Conservation (phyloP, 495 filamentous ascomycete species). For the Aspergillus nanangensis region DNA sequence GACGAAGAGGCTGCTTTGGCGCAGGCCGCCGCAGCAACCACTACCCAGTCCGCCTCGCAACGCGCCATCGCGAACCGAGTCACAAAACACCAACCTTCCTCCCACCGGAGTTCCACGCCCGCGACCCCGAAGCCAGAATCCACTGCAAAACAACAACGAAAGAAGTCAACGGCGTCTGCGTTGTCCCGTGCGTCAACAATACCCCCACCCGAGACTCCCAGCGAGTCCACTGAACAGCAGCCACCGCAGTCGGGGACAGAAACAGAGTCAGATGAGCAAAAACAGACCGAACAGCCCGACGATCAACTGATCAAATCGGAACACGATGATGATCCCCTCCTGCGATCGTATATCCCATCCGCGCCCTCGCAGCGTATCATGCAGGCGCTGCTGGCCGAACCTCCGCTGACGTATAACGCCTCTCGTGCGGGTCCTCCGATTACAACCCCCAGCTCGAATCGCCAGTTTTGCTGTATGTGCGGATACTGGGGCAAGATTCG, state of each 20-base stretch:
- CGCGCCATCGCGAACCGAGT: conserved; percentile 13
- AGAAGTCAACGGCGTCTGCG: conserved; percentile 19
- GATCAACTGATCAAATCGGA: conserved; percentile 32
- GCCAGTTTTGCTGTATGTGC: conserved; percentile 82
- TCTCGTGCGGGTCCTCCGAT: conserved; percentile 58
- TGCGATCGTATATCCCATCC: conserved; percentile 56
- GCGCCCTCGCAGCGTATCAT: conserved; percentile 66
- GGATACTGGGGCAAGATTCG: conserved; percentile 87
- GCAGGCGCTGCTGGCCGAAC: conserved; percentile 60
- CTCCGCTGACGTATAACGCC: conserved; percentile 75
- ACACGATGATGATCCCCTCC: conserved; percentile 57
- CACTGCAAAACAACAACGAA: conserved; percentile 3
- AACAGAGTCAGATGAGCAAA: conserved; percentile 28
- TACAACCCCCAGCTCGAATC: conserved; percentile 50
- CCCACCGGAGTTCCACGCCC: conserved; percentile 32
- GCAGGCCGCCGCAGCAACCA: conserved; percentile 34
- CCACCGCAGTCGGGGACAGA: conserved; percentile 8
- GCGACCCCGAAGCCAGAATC: conserved; percentile 13
- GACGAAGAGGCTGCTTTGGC: conserved; percentile 75
- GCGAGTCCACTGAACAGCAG: conserved; percentile 10
- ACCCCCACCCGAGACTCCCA: conserved; percentile 9
- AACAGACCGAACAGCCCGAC: no score
- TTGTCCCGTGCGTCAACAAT: conserved; percentile 6
- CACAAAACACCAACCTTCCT: conserved; percentile 16
- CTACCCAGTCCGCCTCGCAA: conserved; percentile 14